These are phyloP conservation scores for Notholithocarpus densiflorus DNA, from an alignment of 306 rosid genomes.

Conservation along the genomic window DNA sequence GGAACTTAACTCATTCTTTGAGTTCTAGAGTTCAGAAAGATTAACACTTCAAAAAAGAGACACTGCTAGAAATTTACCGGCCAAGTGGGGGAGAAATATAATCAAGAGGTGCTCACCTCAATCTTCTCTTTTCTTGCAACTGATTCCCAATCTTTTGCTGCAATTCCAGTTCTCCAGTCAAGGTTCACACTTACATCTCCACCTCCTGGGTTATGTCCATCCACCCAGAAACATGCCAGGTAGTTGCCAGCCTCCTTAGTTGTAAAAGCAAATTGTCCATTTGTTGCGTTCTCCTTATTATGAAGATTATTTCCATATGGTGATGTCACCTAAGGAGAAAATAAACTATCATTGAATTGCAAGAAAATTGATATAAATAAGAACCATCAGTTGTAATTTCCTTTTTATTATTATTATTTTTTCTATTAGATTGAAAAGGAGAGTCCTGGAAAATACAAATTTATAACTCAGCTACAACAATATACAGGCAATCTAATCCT, in stretches of 20 bases:
- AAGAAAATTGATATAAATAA: background rate
- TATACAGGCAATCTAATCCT: background rate
- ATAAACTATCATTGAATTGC: background rate
- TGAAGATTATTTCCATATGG: conserved; percentile 84
- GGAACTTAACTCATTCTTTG: background rate
- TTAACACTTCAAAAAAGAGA: background rate
- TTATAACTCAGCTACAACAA: background rate
- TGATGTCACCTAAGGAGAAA: conserved; percentile 70
- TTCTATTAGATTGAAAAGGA: background rate
- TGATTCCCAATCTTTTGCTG: conserved; percentile 96
- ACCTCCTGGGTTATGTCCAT: conserved; percentile 35
- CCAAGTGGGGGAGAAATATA: conserved; percentile 4
- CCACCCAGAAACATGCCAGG: conserved; percentile 78
- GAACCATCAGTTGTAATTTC: background rate
- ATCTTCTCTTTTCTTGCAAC: conserved; percentile 94
- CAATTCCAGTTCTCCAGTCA: conserved; percentile 96
- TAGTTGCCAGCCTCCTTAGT: conserved; percentile 86
- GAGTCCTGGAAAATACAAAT: background rate
- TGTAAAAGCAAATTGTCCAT: conserved; percentile 84
- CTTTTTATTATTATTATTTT: background rate
- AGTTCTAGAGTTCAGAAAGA: background rate
- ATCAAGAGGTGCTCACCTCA: conserved; percentile 48
- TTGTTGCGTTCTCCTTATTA: conserved; percentile 59
- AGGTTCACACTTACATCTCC: conserved; percentile 59
- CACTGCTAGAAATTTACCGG: background rate